Percentiles rank a stretch among this genome's conserved stretches.
phyloP scores from a whole-genome alignment of 345 rosid genomes.

The Conringia planisiliqua region DNA sequence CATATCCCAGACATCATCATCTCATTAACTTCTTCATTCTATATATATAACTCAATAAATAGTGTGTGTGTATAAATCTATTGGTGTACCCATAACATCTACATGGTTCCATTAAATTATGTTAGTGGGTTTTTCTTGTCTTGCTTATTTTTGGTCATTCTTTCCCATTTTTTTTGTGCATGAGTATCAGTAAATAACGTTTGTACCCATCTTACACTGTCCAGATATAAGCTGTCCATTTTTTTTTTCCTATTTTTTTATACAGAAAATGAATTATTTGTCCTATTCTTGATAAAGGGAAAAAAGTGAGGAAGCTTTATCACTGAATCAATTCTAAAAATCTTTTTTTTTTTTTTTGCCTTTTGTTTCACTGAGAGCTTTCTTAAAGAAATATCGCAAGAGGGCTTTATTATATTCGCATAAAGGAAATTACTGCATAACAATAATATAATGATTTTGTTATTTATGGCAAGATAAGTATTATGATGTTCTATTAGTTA shows the following conservation, averaged over 20 bases:
- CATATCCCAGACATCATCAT: constrained; percentile 35
- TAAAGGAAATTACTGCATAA: not conserved
- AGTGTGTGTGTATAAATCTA: not conserved
- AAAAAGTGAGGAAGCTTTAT: constrained; percentile 27
- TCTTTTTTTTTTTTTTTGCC: not conserved
- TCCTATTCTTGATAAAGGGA: constrained; percentile 29
- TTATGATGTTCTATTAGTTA: not conserved
- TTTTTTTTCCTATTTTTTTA: not conserved
- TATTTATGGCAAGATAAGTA: not conserved
- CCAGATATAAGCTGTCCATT: constrained; percentile 28
- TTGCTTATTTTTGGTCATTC: not conserved
- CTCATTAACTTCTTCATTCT: constrained; percentile 28
- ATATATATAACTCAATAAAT: not conserved
- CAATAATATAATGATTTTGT: not conserved
- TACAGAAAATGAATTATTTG: constrained; percentile 26
- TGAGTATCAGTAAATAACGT: constrained; percentile 34
- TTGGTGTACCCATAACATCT: constrained; percentile 49
- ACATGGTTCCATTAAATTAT: constrained; percentile 22
- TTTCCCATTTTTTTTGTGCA: not conserved
- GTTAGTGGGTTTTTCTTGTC: constrained; percentile 21
- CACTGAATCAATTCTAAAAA: constrained; percentile 1
- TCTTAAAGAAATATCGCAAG: not conserved
- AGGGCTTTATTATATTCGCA: not conserved
- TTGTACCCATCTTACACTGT: constrained; percentile 49
- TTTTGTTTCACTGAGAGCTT: constrained; percentile 9